phyloP scores from a whole-genome alignment of 495 filamentous ascomycete genomes.

The Saxophila tyrrhenica region DNA sequence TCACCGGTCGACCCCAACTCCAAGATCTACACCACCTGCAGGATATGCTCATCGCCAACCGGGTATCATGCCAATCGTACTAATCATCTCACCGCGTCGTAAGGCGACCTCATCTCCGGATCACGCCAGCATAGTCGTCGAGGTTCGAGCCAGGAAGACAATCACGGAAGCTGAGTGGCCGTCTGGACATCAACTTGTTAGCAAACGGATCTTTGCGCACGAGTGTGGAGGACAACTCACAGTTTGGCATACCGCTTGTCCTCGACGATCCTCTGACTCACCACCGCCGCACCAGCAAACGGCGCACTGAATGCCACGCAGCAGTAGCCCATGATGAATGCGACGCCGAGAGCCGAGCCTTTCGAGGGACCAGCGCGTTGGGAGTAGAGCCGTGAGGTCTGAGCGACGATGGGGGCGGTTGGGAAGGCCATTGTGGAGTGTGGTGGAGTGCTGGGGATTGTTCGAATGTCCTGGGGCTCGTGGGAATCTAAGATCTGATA shows the following conservation, averaged over 20 bases:
- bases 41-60: neutral
- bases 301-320: constrained; percentile 19
- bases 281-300: constrained; percentile 16
- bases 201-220: too few relatives aligned
- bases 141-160: constrained; percentile 16
- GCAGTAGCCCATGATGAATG: constrained; percentile 16
- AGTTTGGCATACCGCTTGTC: constrained; percentile 17
- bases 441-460: neutral
- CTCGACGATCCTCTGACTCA: constrained; percentile 1
- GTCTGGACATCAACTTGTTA: too few relatives aligned
- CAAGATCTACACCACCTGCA: neutral
- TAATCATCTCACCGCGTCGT: neutral
- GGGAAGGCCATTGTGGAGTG: constrained; percentile 7
- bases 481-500: neutral
- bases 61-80: neutral
- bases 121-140: constrained; percentile 15
- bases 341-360: constrained; percentile 4
- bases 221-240: constrained; percentile 1
- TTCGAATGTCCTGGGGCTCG: neutral
- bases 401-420: neutral
- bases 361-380: constrained; percentile 4
- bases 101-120: constrained; percentile 3
- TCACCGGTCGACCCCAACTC: neutral
- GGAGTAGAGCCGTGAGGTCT: constrained; percentile 10
- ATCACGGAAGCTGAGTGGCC: constrained; percentile 16